Conservation (phyloP, 306 rosid species). For the Acacia acuminata region DNA sequence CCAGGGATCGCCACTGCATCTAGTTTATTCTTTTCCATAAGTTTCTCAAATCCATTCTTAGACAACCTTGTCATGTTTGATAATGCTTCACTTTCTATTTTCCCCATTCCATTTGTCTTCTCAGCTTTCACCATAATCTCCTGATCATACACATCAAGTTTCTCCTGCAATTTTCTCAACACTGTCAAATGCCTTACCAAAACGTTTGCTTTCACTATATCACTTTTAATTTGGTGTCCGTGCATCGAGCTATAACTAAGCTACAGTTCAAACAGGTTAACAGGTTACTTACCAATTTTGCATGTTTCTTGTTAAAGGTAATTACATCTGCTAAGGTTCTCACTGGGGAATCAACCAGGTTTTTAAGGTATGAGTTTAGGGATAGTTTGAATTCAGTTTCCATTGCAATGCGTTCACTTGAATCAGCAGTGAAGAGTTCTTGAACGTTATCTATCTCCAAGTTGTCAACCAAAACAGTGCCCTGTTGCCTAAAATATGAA, state of each 20-base stretch:
- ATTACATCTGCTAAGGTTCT: slow-evolving; percentile 53
- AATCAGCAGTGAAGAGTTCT: slow-evolving; percentile 1
- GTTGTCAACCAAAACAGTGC: slow-evolving; percentile 53
- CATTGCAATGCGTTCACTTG: slow-evolving; percentile 46
- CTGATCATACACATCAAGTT: slow-evolving; percentile 40
- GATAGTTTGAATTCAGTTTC: slow-evolving; percentile 51
- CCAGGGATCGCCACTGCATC: slow-evolving; percentile 55
- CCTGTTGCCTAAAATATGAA: slow-evolving; percentile 46
- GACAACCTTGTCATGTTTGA: slow-evolving; percentile 31
- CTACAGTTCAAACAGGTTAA: not conserved
- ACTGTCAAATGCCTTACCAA: not conserved
- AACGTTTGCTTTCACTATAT: not conserved
- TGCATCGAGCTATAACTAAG: not conserved
- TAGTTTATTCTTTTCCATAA: slow-evolving; percentile 34
- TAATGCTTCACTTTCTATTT: slow-evolving; percentile 23
- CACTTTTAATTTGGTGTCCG: not conserved
- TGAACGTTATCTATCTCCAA: slow-evolving; percentile 34
- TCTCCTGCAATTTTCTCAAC: slow-evolving; percentile 34
- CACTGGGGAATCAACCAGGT: slow-evolving; percentile 47
- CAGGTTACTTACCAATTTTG: slow-evolving; percentile 36
- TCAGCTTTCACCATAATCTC: slow-evolving; percentile 32
- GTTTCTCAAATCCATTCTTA: slow-evolving; percentile 44
- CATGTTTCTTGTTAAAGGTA: slow-evolving; percentile 50
- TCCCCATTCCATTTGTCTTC: slow-evolving; percentile 33
- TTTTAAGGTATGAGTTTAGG: slow-evolving; percentile 50